phyloP scores from a whole-genome alignment of 2,329 filamentous ascomycete species.

The Trichoderma pleuroti region DNA sequence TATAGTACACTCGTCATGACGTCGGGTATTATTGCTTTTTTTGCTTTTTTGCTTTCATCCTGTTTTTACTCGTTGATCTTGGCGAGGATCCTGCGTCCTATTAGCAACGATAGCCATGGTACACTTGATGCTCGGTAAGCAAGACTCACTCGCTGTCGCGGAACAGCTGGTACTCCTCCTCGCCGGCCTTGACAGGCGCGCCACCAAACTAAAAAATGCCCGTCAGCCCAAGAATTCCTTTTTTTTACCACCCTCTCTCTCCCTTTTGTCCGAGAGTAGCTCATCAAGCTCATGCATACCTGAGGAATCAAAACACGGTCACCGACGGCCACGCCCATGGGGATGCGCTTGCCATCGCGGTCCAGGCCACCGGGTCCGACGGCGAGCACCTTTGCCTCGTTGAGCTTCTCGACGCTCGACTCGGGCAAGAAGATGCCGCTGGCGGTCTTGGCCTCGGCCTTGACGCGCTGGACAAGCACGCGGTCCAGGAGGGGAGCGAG shows the following conservation, averaged over 20 bases:
- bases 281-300: slow-evolving; percentile 56
- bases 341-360: slow-evolving; percentile 83
- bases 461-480: slow-evolving; percentile 95
- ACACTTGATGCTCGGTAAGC: not conserved
- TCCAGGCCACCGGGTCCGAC: slow-evolving; percentile 87
- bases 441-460: slow-evolving; percentile 94
- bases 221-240: not conserved
- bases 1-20: slow-evolving; percentile 33
- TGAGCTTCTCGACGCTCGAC: slow-evolving; percentile 94
- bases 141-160: slow-evolving; percentile 90
- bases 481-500: slow-evolving; percentile 96
- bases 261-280: not conserved
- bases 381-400: slow-evolving; percentile 93
- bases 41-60: not conserved
- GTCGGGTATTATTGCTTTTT: slow-evolving; percentile 15
- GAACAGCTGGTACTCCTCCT: slow-evolving; percentile 95
- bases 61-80: slow-evolving; percentile 89
- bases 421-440: slow-evolving; percentile 97
- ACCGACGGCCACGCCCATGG: slow-evolving; percentile 76
- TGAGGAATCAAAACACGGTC: slow-evolving; percentile 96
- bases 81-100: slow-evolving; percentile 71
- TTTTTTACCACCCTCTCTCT: not conserved
- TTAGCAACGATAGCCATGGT: slow-evolving; percentile 18
- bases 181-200: slow-evolving; percentile 92
- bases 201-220: slow-evolving; percentile 71